A percentile compares a stretch with the other conserved stretches of the same genome.
Conservation (phyloP, 805 yeast genomes). For the Candida nanaspora region DNA sequence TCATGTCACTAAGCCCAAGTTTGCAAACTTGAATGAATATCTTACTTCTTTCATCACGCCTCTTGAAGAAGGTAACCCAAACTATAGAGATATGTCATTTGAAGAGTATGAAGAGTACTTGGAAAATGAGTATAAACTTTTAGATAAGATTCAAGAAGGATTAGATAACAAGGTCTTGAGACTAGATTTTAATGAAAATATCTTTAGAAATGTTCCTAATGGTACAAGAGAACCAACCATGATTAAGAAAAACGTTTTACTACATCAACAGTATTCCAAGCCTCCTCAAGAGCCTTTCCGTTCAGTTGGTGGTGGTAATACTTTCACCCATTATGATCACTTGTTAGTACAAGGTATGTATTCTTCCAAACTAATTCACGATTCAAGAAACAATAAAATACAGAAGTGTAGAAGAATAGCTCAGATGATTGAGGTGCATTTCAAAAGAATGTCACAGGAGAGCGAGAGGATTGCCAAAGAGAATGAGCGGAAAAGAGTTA, state of each 20-base stretch:
- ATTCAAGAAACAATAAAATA: conserved; percentile 54
- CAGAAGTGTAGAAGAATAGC: conserved; percentile 69
- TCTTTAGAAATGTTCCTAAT: conserved; percentile 39
- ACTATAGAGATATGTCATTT: conserved; percentile 35
- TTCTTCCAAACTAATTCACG: conserved; percentile 63
- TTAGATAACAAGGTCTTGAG: conserved; percentile 35
- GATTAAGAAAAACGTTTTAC: conserved; percentile 25
- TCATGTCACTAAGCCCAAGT: conserved; percentile 43
- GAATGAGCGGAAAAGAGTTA: conserved; percentile 60
- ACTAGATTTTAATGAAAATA: conserved; percentile 35
- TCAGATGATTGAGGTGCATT: conserved; percentile 78
- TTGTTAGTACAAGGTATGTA: conserved; percentile 68
- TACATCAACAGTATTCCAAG: conserved; percentile 20
- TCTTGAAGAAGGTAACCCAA: conserved; percentile 36
- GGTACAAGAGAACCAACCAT: conserved; percentile 32
- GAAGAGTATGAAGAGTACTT: conserved; percentile 60
- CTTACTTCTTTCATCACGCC: conserved; percentile 50
- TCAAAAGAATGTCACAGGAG: conserved; percentile 80
- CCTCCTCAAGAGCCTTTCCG: conserved; percentile 37
- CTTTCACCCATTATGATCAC: conserved; percentile 60
- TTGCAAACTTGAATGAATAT: conserved; percentile 32
- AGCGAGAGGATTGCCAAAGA: conserved; percentile 76
- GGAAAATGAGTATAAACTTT: conserved; percentile 39
- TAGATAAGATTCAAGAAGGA: conserved; percentile 40
- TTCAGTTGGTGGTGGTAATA: conserved; percentile 17